These are phyloP conservation scores for Chrysoporthe puriensis DNA, from an alignment of 2,329 filamentous ascomycete species.

Conservation along the genomic window DNA sequence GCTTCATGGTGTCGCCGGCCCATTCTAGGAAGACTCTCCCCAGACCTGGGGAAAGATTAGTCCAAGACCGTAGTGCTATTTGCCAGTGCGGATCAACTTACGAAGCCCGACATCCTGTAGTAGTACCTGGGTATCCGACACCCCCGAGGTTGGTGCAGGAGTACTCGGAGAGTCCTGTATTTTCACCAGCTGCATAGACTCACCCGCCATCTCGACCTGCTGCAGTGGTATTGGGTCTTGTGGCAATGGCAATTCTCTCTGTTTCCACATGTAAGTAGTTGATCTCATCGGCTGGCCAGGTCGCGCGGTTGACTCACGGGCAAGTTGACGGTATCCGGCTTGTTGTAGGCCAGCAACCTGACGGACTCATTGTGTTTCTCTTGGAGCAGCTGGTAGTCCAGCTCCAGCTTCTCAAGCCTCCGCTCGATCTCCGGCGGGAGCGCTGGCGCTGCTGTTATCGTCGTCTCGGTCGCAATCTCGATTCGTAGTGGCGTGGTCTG, in stretches of 20 bases:
- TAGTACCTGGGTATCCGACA: constrained; percentile 8
- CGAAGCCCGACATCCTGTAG: constrained; percentile 16
- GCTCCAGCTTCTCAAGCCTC: constrained; percentile 26
- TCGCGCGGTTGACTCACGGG: background rate
- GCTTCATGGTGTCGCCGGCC: constrained; percentile 28
- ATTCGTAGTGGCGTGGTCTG: background rate
- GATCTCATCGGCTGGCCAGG: background rate
- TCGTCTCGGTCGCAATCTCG: background rate
- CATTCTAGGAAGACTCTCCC: constrained; percentile 25
- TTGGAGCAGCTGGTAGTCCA: constrained; percentile 21
- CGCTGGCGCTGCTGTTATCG: background rate
- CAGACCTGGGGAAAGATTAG: constrained; percentile 8
- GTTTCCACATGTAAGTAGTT: background rate
- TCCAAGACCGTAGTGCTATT: too few relatives aligned
- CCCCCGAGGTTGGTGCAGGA: constrained; percentile 1
- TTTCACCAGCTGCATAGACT: background rate
- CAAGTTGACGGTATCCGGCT: background rate
- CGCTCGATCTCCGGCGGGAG: constrained; percentile 18
- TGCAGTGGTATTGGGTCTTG: background rate
- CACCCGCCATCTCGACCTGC: background rate
- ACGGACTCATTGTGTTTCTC: constrained; percentile 20
- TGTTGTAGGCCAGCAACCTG: constrained; percentile 10
- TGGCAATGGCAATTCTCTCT: constrained; percentile 2
- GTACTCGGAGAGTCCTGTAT: background rate
- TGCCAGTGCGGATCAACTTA: background rate